These are phyloP conservation scores for Fusarium kyushuense DNA, from an alignment of 2,329 filamentous ascomycete genomes.

Conservation along the genomic window DNA sequence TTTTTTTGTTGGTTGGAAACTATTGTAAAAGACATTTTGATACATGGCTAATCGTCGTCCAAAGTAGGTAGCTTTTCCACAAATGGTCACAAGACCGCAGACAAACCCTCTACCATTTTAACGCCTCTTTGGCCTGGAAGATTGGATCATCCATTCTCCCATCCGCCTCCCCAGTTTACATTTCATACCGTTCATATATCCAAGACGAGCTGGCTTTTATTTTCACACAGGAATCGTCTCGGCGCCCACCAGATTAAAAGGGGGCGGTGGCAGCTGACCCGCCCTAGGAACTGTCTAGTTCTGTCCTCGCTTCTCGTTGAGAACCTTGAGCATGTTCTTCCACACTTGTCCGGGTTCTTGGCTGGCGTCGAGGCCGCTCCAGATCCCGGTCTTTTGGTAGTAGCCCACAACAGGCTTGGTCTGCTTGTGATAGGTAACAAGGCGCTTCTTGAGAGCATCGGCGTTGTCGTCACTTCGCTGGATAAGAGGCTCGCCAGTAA, in stretches of 20 bases:
- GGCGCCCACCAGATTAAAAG: slow-evolving; percentile 50
- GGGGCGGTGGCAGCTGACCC: background rate
- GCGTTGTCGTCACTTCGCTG: slow-evolving; percentile 98
- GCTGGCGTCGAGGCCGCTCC: slow-evolving; percentile 94
- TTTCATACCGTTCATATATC: slow-evolving; percentile 48
- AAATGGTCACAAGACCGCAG: slow-evolving; percentile 45
- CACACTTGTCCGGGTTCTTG: slow-evolving; percentile 96
- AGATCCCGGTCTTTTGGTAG: slow-evolving; percentile 98
- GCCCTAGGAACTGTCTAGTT: slow-evolving; percentile 47
- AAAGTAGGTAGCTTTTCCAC: slow-evolving; percentile 46
- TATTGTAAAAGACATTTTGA: slow-evolving; percentile 45
- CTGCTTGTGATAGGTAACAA: slow-evolving; percentile 93
- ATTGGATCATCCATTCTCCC: slow-evolving; percentile 28
- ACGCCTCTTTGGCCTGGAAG: slow-evolving; percentile 46
- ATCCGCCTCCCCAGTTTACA: slow-evolving; percentile 34
- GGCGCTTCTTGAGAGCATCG: slow-evolving; percentile 93
- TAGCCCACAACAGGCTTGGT: slow-evolving; percentile 93
- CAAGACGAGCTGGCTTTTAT: slow-evolving; percentile 38
- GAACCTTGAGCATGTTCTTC: slow-evolving; percentile 89
- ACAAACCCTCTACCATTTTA: slow-evolving; percentile 47
- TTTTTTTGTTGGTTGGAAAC: slow-evolving; percentile 39
- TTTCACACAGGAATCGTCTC: slow-evolving; percentile 43
- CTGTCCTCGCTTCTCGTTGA: slow-evolving; percentile 65
- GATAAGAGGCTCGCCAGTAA: slow-evolving; percentile 95
- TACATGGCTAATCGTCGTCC: slow-evolving; percentile 49